These are phyloP conservation scores for Epichloe elymi DNA, from an alignment of 2,329 filamentous ascomycete genomes.

Conservation along the genomic window DNA sequence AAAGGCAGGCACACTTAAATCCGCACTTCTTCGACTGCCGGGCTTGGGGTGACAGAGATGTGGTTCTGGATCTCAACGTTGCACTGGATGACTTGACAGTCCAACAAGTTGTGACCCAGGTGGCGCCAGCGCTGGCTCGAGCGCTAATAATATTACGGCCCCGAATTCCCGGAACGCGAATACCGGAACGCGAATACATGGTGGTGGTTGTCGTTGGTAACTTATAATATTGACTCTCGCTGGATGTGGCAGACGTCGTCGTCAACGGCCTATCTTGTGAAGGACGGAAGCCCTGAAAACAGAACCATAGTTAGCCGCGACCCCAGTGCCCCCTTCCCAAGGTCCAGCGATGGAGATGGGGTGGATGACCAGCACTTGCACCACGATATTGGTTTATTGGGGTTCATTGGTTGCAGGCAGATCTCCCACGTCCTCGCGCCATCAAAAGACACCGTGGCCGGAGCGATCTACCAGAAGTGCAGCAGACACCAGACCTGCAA, in stretches of 20 bases:
- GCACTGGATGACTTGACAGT: conserved; percentile 1
- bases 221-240: not conserved
- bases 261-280: not conserved
- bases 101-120: too few species aligned
- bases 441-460: too few species aligned
- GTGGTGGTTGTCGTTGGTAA: not conserved
- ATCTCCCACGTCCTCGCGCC: too few species aligned
- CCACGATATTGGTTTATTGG: too few species aligned
- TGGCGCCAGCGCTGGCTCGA: not conserved
- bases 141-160: not conserved
- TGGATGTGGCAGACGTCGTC: not conserved
- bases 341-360: not conserved
- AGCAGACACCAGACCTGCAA: not conserved
- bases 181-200: not conserved
- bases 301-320: conserved; percentile 2
- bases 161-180: not conserved
- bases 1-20: conserved; percentile 3
- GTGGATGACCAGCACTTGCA: not conserved
- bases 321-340: not conserved
- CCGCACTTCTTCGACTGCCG: conserved; percentile 5
- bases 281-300: not conserved
- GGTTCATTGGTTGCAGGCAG: too few species aligned
- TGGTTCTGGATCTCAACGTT: conserved; percentile 6
- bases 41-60: conserved; percentile 5
- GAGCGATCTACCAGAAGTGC: not conserved